A percentile compares a stretch with the other conserved stretches of the same genome.
phyloP scores from a whole-genome alignment of 2,329 filamentous ascomycete species.

The Apiospora kogelbergensis region DNA sequence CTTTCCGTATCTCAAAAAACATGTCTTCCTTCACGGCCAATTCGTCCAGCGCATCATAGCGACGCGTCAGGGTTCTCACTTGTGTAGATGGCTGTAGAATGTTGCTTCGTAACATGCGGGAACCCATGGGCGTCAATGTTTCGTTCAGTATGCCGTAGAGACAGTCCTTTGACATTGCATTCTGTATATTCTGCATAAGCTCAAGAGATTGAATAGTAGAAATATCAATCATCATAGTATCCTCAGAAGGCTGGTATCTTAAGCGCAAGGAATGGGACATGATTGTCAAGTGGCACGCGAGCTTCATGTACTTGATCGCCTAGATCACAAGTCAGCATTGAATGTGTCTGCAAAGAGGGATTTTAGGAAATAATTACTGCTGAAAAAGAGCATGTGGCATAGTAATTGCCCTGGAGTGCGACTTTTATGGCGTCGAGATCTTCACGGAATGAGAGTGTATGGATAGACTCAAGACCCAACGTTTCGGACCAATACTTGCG shows the following conservation, averaged over 20 bases:
- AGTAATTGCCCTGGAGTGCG: slow-evolving; percentile 79
- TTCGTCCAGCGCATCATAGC: slow-evolving; percentile 84
- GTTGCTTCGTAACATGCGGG: slow-evolving; percentile 77
- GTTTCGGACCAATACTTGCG: slow-evolving; percentile 83
- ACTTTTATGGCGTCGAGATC: slow-evolving; percentile 82
- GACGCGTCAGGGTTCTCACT: slow-evolving; percentile 63
- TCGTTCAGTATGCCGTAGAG: slow-evolving; percentile 84
- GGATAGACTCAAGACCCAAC: slow-evolving; percentile 73
- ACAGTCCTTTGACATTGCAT: slow-evolving; percentile 75
- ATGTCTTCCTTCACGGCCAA: slow-evolving; percentile 80
- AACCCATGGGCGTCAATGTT: slow-evolving; percentile 85
- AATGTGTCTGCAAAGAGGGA: neutral
- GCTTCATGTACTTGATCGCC: slow-evolving; percentile 79
- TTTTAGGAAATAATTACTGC: slow-evolving; percentile 59
- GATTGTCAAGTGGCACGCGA: slow-evolving; percentile 68
- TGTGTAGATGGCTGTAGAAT: slow-evolving; percentile 85
- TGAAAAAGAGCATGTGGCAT: slow-evolving; percentile 80
- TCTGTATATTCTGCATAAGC: slow-evolving; percentile 82
- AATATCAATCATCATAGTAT: slow-evolving; percentile 94
- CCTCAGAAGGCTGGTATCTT: slow-evolving; percentile 82
- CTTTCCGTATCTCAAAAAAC: slow-evolving; percentile 73
- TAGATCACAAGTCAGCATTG: slow-evolving; percentile 34
- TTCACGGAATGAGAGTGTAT: slow-evolving; percentile 74
- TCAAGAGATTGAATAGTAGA: slow-evolving; percentile 86
- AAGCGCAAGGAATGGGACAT: slow-evolving; percentile 79